Evolutionary conservation across 1,284 basidiomycete genomes (phyloP), one percentile per base, ranked within the genome.

Genomic region (Papiliotrema nemorosa): DNA sequence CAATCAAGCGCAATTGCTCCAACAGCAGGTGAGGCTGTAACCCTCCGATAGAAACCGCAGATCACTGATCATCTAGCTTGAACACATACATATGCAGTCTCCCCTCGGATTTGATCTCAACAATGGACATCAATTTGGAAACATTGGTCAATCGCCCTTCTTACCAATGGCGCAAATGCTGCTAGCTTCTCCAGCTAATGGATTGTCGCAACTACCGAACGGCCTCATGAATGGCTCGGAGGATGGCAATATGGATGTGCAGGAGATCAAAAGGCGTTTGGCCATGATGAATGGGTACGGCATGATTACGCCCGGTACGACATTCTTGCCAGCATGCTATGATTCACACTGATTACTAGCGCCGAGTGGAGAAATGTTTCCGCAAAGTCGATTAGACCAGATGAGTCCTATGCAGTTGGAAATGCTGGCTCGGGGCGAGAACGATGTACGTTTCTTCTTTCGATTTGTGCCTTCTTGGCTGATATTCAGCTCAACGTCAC

Each of bases 41-140:
- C 5, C 24, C 13, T 21, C 16, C 5, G 10, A 37, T 16, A 13
- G 6, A n/a, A n/a, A n/a, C n/a, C n/a, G 26, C 25, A 3, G 14
- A 20, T 26, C 5, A 26, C 14, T 41, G 42, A 35, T 34, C 22
- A 12, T 21, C n/a, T 55, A 75, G 72, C 68, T 75, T 37, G 71
- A 73, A 53, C 58, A 66, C 21, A 70, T 75, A 39, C 72, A 74
- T 55, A 74, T 75, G 72, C 73, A 74, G 58, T 74, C 72, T 4
- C 73, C 73, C 1, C 58, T 67, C 9, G 50, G 69, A 5, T 64
- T 74, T 39, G 68, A 62, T 22, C 50, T 57, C 7, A 56, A 46
- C 36, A 68, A 68, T 22, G 47, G 64, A 62, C 31, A 33, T 33
- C 31, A 33, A 3, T n/a, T n/a, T n/a, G n/a, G n/a, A n/a, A n/a